A percentile compares a stretch with the other conserved stretches of the same genome.
phyloP scores from a whole-genome alignment of 2,329 filamentous ascomycete species.

The Xylaria sp. region DNA sequence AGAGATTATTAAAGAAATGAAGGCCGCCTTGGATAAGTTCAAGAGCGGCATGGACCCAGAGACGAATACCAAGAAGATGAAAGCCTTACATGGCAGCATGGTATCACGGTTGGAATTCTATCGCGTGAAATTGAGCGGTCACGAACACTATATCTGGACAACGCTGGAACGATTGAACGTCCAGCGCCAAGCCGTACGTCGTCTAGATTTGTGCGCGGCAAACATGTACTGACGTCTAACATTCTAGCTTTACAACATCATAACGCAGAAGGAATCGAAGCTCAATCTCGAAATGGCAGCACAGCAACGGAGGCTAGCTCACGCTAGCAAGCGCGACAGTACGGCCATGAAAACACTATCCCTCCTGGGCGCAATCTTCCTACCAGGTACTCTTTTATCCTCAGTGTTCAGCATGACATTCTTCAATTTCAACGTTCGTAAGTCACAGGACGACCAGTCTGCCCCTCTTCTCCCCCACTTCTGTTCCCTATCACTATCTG shows the following conservation, averaged over 20 bases:
- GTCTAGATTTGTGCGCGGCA: background rate
- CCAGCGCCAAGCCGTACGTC: slow-evolving; percentile 68
- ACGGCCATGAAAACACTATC: slow-evolving; percentile 74
- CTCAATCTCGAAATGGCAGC: slow-evolving; percentile 72
- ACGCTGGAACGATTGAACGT: slow-evolving; percentile 70
- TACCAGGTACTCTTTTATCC: slow-evolving; percentile 71
- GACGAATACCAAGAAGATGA: slow-evolving; percentile 38
- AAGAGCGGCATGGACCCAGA: slow-evolving; percentile 44
- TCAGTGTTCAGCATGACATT: slow-evolving; percentile 75
- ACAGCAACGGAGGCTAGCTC: slow-evolving; percentile 68
- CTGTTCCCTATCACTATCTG: slow-evolving; percentile 8
- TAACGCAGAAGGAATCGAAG: slow-evolving; percentile 72
- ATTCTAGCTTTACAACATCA: slow-evolving; percentile 71
- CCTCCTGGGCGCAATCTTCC: slow-evolving; percentile 70
- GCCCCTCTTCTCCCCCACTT: background rate
- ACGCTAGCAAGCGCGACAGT: slow-evolving; percentile 70
- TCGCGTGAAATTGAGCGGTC: slow-evolving; percentile 68
- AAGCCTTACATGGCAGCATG: slow-evolving; percentile 63
- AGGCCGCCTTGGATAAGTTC: slow-evolving; percentile 60
- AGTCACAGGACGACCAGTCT: slow-evolving; percentile 29
- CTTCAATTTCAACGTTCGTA: slow-evolving; percentile 68
- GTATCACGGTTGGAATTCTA: slow-evolving; percentile 68
- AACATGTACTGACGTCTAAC: slow-evolving; percentile 25
- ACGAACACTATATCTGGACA: slow-evolving; percentile 72
- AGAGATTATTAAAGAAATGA: slow-evolving; percentile 64